Conservation (phyloP, 768 basidiomycete species). For the Collybia mongolica region DNA sequence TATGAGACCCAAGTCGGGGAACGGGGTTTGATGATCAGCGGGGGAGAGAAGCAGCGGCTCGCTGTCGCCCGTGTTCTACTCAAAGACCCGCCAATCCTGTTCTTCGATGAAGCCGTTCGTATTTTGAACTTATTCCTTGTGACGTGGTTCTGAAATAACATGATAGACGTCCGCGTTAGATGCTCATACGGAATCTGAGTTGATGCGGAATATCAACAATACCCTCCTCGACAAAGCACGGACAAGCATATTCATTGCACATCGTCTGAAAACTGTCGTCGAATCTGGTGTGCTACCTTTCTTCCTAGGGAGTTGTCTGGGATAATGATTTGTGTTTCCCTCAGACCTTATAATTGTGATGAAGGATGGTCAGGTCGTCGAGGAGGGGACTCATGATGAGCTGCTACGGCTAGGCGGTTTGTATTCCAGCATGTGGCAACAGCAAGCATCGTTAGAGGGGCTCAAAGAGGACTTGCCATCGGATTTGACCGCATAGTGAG, state of each 20-base stretch:
- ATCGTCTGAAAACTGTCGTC: slow-evolving; percentile 84
- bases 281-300: slow-evolving; percentile 65
- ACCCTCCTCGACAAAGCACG: slow-evolving; percentile 74
- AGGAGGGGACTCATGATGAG: slow-evolving; percentile 92
- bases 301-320: background rate
- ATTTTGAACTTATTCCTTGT: background rate
- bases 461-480: slow-evolving; percentile 14
- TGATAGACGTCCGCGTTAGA: slow-evolving; percentile 93
- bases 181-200: slow-evolving; percentile 89
- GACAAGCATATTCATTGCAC: slow-evolving; percentile 97
- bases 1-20: slow-evolving; percentile 94
- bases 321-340: slow-evolving; percentile 1
- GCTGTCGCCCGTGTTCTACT: slow-evolving; percentile 91
- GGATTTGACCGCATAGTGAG: slow-evolving; percentile 2
- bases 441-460: slow-evolving; percentile 56
- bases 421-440: slow-evolving; percentile 81
- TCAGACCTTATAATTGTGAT: slow-evolving; percentile 92
- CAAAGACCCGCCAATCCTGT: slow-evolving; percentile 93
- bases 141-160: background rate
- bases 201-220: slow-evolving; percentile 91
- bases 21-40: slow-evolving; percentile 96
- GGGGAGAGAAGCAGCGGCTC: slow-evolving; percentile 96
- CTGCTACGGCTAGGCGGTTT: slow-evolving; percentile 68
- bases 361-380: slow-evolving; percentile 85
- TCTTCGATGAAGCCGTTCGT: slow-evolving; percentile 97